Base-by-base conservation (phyloP, 768 basidiomycete species). In the Agrocybe pediades region DNA sequence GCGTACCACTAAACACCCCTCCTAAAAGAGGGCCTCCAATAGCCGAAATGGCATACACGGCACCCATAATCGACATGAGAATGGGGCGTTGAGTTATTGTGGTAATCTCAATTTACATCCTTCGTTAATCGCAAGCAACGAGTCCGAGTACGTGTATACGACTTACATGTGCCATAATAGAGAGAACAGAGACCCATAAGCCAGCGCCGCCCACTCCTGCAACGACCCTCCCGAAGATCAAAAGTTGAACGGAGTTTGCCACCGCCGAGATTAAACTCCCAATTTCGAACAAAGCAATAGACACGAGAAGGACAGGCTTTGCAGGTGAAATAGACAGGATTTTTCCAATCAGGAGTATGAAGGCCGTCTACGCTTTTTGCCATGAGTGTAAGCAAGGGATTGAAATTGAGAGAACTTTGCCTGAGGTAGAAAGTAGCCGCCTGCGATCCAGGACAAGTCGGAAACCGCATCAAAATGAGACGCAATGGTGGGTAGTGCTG, bases 221-320 rank as follows among this genome's bases (percentile, higher is more conserved):
- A 41, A 65, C 49, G 0, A 63, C 65, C 19, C 63, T 56, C 6
- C 65, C 65, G 17, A 62, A 42, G 29, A 66, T 66, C 36, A 66
- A 48, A 42, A 59, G 51, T 17, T 47, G 53, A n/a, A 57, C 56
- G 24, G 54, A 55, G 15, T 61, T 51, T 13, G 65, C 51, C 11
- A 71, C 66, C 25, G 74, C 80, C 59, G 77, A 80, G 33, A 79
- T 58, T 13, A 66, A 43, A n/a, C 56, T 56, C 8, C 65, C 63
- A 6, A 63, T 27, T 47, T 62, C 62, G 39, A 66, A 66, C 29
- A 63, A 52, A 27, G 20, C 20, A 21, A 65, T 61, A 1, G 40
- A 59, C 7, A 30, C 29, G 29, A 30, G 29, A 30, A 30, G 29
- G 29, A 30, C 55, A 9, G 27, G 46, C 39, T 66, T 66, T 1